A percentile compares a stretch with the other conserved stretches of the same genome.
phyloP scores from a whole-genome alignment of 169 alveolate genomes.

The Haemoproteus tartakovskyi region DNA sequence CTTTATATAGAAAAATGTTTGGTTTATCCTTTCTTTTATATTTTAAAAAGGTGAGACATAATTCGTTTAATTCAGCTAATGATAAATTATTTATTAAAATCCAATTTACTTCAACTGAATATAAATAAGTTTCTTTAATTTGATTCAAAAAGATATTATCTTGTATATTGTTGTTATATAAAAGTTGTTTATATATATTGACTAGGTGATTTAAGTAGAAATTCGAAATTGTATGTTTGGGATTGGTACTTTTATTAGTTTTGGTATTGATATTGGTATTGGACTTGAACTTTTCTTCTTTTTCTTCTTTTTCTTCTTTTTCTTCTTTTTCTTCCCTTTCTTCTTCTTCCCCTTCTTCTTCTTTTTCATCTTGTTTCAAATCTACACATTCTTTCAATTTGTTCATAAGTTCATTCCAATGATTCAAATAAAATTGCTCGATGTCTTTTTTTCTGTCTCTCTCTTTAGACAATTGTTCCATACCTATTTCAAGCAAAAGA shows the following conservation, averaged over 20 bases:
- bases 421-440: no score
- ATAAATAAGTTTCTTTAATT: constrained; percentile 34
- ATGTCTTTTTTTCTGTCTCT: no score
- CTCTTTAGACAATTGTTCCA: no score
- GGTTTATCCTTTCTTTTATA: constrained; percentile 1
- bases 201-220: background rate
- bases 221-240: background rate
- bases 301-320: no score
- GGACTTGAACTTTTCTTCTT: no score
- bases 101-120: constrained; percentile 13
- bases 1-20: constrained; percentile 29
- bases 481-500: no score
- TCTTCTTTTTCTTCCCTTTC: no score
- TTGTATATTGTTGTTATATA: constrained; percentile 12
- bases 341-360: no score
- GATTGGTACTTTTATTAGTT: background rate
- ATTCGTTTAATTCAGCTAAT: constrained; percentile 32
- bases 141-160: constrained; percentile 18
- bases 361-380: no score
- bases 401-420: no score
- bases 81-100: constrained; percentile 11
- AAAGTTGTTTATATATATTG: constrained; percentile 34
- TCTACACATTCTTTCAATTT: no score
- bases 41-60: constrained; percentile 39
- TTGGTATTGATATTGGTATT: background rate